Base-by-base conservation (phyloP, 2,329 filamentous ascomycete genomes). In the Aaosphaeria pasadenensis region DNA sequence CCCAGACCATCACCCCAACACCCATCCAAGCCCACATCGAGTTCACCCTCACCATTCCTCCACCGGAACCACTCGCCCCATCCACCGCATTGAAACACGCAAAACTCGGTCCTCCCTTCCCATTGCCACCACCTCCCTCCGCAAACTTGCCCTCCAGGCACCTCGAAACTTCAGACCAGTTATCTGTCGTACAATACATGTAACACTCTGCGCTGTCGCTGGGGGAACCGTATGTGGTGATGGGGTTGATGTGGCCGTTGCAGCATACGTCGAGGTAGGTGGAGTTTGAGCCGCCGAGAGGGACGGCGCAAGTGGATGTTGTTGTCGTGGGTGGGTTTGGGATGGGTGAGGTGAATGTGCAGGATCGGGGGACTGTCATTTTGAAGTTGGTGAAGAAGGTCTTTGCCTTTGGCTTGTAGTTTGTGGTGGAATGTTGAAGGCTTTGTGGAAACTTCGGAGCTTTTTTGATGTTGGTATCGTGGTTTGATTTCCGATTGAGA, bases 191-290 rank as follows among this genome's bases (percentile, higher is more conserved):
- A 48, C 62, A 64, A 50, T 55, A 66, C 39, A 56, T 52, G 42
- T 62, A 64, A 48, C 62, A 64, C 9, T 55, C 54, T 17, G 55
- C 47, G 3, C 50, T 45, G 17, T 50, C 49, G 43, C 52, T 49
- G 1, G 55, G 51, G 2, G 50, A 48, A 7, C 55, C 53, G 35
- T 63, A 63, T 6, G 54, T 59, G 11, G 46, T 47, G 17, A 64
- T 53, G 6, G 53, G 48, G 38, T 65, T 64, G 52, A 65, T 57
- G 47, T 65, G 58, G 6, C 60, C 55, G 44, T 64, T 64, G 47
- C 62, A 66, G 42, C 62, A 66, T 24, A 53, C 55, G 43, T 66
- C 61, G 35, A 66, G 55, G 30, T 63, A 58, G 9, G 62, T 58
- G 29, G 55, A 51, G 48, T 66, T 66, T 17, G 52, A 53, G 38